Base-by-base conservation (phyloP, 2,329 filamentous ascomycete species). In the Teratosphaeria epicoccoides region DNA sequence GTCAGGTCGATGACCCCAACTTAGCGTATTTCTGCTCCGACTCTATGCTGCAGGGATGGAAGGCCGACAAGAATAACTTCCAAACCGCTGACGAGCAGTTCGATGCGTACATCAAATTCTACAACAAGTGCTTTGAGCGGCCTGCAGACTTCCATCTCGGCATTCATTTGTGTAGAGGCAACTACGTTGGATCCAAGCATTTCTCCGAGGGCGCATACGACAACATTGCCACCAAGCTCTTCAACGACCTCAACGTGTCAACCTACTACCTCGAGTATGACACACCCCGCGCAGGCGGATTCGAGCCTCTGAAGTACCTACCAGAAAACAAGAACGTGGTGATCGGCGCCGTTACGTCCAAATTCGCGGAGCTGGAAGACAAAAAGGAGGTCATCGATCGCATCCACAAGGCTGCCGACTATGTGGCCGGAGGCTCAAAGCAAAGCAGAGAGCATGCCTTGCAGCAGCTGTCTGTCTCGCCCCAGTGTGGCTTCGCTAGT, bases 141-240 rank as follows among this genome's bases (percentile, higher is more conserved):
- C 84, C 85, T 0, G 66, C 74, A 1, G 85, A 89, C 64, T 78
- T 89, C 75, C 84, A 88, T 69, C 77, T 87, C 1, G 86, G 86
- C 46, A 82, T 90, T n/a, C 86, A 90, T 64, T 74, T 89, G 50
- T 89, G 86, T 75, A 64, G 72, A 50, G 72, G 72, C n/a, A 75
- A 75, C 61, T 75, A 72, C 52, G 68, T 74, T 24, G 69, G 70
- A 49, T 70, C 67, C 54, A 63, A 70, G 43, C 72, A 74, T 54
- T 75, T 74, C 61, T 70, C 68, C 14, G 71, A 74, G 54, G 72
- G 72, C 43, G 70, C 68, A 33, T 74, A 75, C 57, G 72, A 74
- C 57, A 67, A 64, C 49, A 74, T 75, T 46, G 72, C 72, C 6
- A 57, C 52, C 24, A 66, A 61, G 50, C 58, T 67, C 7, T 66